Conservation (phyloP, 148 eudicot species). For the Diospyros kaki region DNA sequence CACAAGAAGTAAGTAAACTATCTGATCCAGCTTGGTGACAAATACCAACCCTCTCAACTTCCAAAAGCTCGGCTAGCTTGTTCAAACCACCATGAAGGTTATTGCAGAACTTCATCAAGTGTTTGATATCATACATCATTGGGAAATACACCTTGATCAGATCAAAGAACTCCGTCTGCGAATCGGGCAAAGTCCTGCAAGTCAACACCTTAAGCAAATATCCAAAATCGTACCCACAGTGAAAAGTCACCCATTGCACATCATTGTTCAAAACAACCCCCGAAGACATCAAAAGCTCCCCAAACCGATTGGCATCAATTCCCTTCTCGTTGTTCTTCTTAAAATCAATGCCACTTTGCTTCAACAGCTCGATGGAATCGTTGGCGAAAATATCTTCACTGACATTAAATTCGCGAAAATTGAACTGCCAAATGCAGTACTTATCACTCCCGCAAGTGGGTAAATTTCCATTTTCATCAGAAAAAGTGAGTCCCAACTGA, state of each 20-base stretch:
- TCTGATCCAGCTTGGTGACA: conserved; percentile 23
- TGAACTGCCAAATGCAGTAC: conserved; percentile 21
- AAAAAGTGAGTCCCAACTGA: conserved; percentile 18
- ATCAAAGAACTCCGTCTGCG: conserved; percentile 8
- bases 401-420: conserved; percentile 16
- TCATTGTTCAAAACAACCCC: conserved; percentile 13
- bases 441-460: conserved; percentile 13
- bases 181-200: conserved; percentile 4
- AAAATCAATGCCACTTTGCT: conserved; percentile 19
- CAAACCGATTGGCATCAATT: conserved; percentile 13
- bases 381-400: conserved; percentile 11
- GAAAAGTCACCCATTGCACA: conserved; percentile 21
- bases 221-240: conserved; percentile 23
- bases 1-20: conserved; percentile 12
- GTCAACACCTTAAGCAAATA: conserved; percentile 20
- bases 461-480: conserved; percentile 17
- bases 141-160: conserved; percentile 10
- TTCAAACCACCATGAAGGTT: conserved; percentile 16
- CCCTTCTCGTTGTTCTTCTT: conserved; percentile 16
- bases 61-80: conserved; percentile 12
- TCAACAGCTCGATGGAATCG: conserved; percentile 19
- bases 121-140: conserved; percentile 18
- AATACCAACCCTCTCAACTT: conserved; percentile 16
- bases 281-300: conserved; percentile 20
- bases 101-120: conserved; percentile 22